Percentiles rank a stretch among this genome's conserved stretches.
phyloP scores from a whole-genome alignment of 1,284 basidiomycete species.

The Amylostereum chailletii region DNA sequence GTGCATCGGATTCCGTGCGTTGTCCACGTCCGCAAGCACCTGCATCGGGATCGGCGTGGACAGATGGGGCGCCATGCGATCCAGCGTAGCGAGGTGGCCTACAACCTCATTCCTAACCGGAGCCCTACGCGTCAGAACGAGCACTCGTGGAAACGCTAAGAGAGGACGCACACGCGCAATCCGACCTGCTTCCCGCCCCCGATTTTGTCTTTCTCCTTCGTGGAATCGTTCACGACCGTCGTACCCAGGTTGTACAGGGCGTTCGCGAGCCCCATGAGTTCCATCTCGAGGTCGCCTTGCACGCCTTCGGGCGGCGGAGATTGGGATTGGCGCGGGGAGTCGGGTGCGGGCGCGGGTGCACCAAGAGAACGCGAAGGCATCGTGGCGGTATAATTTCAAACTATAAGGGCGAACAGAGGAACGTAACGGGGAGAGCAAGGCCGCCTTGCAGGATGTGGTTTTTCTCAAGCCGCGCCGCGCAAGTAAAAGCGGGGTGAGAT shows the following conservation, averaged over 20 bases:
- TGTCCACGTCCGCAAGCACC: slow-evolving; percentile 67
- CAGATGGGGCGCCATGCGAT: slow-evolving; percentile 52
- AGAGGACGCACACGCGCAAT: slow-evolving; percentile 46
- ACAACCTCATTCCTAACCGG: slow-evolving; percentile 61
- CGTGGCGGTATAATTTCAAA: no score
- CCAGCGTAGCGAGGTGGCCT: slow-evolving; percentile 49
- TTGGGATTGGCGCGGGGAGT: slow-evolving; percentile 63
- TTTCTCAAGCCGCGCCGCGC: no score
- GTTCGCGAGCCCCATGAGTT: slow-evolving; percentile 63
- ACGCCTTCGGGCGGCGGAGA: slow-evolving; percentile 57
- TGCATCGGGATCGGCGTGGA: slow-evolving; percentile 63
- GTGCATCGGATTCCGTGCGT: slow-evolving; percentile 69
- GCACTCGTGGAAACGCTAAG: slow-evolving; percentile 2
- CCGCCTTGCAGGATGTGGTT: no score
- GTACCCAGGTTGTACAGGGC: slow-evolving; percentile 71
- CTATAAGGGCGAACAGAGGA: no score
- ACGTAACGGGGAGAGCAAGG: no score
- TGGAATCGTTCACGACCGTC: slow-evolving; percentile 69
- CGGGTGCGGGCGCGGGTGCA: slow-evolving; percentile 36
- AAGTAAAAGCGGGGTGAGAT: no score
- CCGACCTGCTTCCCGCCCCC: slow-evolving; percentile 64
- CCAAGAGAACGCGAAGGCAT: background rate
- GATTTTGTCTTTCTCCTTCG: slow-evolving; percentile 63
- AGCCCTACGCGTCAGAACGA: background rate
- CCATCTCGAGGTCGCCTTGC: slow-evolving; percentile 70